Evolutionary conservation across 352 stramenopile species (phyloP).

Genomic region (Pythium phragmitis): DNA sequence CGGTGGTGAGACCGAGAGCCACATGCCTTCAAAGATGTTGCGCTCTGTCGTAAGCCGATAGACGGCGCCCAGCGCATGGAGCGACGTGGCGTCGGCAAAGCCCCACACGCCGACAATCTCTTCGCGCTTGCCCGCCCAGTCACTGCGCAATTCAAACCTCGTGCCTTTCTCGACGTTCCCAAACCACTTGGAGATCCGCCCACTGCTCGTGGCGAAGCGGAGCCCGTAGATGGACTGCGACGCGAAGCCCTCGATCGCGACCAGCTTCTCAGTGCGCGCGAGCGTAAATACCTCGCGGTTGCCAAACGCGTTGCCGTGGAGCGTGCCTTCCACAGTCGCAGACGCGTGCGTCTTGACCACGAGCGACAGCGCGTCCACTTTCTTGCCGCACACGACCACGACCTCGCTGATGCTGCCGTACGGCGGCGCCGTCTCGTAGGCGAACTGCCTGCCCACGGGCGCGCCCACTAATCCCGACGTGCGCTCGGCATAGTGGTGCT

Average conservation of each 20-base stretch:
- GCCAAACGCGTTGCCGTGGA: conserved; percentile 73
- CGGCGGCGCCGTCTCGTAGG: conserved; percentile 57
- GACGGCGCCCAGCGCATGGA: conserved; percentile 64
- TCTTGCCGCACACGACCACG: conserved; percentile 64
- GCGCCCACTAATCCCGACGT: conserved; percentile 47
- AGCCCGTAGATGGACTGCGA: conserved; percentile 72
- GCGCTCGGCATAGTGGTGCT: conserved; percentile 70
- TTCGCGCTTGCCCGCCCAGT: conserved; percentile 47
- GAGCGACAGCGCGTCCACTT: conserved; percentile 66
- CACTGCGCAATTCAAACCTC: conserved; percentile 61
- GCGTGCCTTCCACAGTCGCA: conserved; percentile 38
- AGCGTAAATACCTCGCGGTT: conserved; percentile 62
- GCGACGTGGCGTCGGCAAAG: conserved; percentile 56
- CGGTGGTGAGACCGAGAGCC: conserved; percentile 39
- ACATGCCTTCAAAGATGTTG: conserved; percentile 82
- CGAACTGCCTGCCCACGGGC: conserved; percentile 42
- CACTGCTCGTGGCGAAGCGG: conserved; percentile 55
- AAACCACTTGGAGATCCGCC: conserved; percentile 75
- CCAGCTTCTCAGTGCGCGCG: conserved; percentile 53
- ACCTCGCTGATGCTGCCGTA: conserved; percentile 72
- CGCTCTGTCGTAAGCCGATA: conserved; percentile 64
- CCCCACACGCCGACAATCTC: conserved; percentile 75
- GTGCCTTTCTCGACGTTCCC: conserved; percentile 68
- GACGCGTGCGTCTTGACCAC: conserved; percentile 55
- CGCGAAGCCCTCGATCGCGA: conserved; percentile 66